These are phyloP conservation scores for Triticum monococcum DNA, from an alignment of 176 grass and related monocot genomes.

Conservation along the genomic window DNA sequence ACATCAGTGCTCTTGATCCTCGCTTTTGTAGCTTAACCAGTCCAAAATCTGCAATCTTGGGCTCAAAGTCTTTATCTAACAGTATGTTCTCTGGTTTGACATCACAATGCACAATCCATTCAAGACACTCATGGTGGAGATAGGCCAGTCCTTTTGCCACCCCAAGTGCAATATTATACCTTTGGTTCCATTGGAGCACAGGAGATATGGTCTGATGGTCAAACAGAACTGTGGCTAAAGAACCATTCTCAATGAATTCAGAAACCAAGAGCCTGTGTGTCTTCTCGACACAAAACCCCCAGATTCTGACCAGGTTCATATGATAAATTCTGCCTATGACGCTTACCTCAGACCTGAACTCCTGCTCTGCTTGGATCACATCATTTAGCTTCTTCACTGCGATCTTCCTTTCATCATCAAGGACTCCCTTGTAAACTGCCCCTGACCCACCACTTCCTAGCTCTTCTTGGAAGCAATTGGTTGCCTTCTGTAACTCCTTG, in stretches of 20 bases:
- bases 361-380: conserved; percentile 42
- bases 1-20: neutral
- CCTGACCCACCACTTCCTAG: conserved; percentile 51
- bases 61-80: conserved; percentile 46
- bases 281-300: conserved; percentile 44
- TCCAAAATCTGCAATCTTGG: conserved; percentile 71
- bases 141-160: conserved; percentile 53
- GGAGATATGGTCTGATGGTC: neutral
- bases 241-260: conserved; percentile 55
- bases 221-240: conserved; percentile 41
- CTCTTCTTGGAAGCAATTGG: conserved; percentile 42
- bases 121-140: conserved; percentile 64
- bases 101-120: conserved; percentile 76
- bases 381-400: conserved; percentile 53
- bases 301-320: conserved; percentile 49
- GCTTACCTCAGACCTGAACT: conserved; percentile 55
- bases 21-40: conserved; percentile 40
- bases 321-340: conserved; percentile 55
- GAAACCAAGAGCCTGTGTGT: conserved; percentile 41
- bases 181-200: conserved; percentile 40
- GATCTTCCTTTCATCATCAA: conserved; percentile 42
- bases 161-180: conserved; percentile 56
- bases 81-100: conserved; percentile 65
- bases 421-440: conserved; percentile 52
- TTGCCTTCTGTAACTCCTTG: conserved; percentile 52